Evolutionary conservation across 345 rosid genomes (phyloP), one percentile per base, ranked within the genome.

Genomic region (Salix koriyanagi): DNA sequence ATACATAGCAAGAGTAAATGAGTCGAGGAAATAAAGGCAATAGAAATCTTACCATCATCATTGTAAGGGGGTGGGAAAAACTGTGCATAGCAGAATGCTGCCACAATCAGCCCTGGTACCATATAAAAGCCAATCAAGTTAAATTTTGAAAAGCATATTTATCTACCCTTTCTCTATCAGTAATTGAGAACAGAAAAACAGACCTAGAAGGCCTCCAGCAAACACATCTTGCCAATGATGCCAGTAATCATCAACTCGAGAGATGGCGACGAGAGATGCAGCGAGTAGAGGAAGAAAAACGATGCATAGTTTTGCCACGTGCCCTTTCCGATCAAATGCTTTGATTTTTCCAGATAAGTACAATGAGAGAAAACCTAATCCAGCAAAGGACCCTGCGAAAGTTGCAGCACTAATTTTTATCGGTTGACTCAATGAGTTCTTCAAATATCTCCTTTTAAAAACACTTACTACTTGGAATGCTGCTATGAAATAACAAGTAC

Each of bases 191-290:
- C 28, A 58, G 62, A 58, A n/a, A 36, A 60, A 65, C 79, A 50
- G 14, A 48, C 98, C 98, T 28, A 94, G 75, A 48, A 94, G 83
- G 67, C 89, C 91, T 61, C 97, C 98, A 9, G 92, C 90, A 30
- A 92, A 89, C 23, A 94, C 96, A 62, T 92, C 97, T 65, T 91
- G 89, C 98, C 97, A 94, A 26, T 94, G 97, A 69, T 92, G 98
- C 94, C 91, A 80, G 37, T 94, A 92, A 80, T 94, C 96, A 83
- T 89, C 94, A 34, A 94, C 96, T 26, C 97, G 92, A 23, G 98
- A 94, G 69, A 92, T 44, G 30, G 87, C 97, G 14, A 94, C 91
- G 4, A 94, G 97, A 48, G 92, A 85, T 67, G 97, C 94, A 0
- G 79, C 85, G 0, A 94, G 90, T 4, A 91, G 77, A 28, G 97